A percentile compares a stretch with the other conserved stretches of the same genome.
Evolutionary conservation across 176 grass and related monocot species (phyloP).

Genomic region (Oryza australiensis): DNA sequence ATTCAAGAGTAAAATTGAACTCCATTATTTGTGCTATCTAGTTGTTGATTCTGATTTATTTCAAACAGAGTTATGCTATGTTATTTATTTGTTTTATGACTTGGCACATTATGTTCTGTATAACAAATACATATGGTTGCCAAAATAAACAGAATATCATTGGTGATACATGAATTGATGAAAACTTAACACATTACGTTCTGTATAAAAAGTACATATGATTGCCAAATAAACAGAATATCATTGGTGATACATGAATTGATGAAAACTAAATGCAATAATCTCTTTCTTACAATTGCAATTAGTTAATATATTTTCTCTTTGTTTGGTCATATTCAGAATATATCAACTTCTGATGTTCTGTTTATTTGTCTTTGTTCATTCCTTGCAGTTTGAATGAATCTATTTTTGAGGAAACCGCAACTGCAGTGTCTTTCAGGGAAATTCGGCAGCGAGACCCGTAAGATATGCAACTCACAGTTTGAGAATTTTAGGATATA

Average conservation of each 20-base stretch:
- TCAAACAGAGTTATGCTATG: background rate
- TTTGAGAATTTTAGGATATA: constrained; percentile 34
- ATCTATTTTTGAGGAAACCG: constrained; percentile 88
- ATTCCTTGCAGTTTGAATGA: constrained; percentile 79
- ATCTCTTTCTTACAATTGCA: constrained; percentile 1
- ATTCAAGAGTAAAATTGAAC: constrained; percentile 66
- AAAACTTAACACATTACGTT: background rate
- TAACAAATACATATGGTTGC: constrained; percentile 1
- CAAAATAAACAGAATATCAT: background rate
- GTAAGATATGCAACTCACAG: constrained; percentile 59
- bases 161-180: background rate
- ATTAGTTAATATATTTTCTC: background rate
- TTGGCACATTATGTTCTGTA: constrained; percentile 2
- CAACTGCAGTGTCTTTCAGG: constrained; percentile 83
- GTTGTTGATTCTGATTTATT: constrained; percentile 26
- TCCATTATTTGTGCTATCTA: background rate
- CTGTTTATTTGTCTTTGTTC: constrained; percentile 7
- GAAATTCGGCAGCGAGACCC: constrained; percentile 85
- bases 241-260: background rate
- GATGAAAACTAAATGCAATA: constrained; percentile 19
- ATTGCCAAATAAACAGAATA: background rate
- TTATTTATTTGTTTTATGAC: constrained; percentile 9
- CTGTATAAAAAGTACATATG: constrained; percentile 4
- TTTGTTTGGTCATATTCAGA: constrained; percentile 4
- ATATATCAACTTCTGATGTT: background rate